Base-by-base conservation (phyloP, 352 stramenopile genomes). In the Phytophthora ohioensis region DNA sequence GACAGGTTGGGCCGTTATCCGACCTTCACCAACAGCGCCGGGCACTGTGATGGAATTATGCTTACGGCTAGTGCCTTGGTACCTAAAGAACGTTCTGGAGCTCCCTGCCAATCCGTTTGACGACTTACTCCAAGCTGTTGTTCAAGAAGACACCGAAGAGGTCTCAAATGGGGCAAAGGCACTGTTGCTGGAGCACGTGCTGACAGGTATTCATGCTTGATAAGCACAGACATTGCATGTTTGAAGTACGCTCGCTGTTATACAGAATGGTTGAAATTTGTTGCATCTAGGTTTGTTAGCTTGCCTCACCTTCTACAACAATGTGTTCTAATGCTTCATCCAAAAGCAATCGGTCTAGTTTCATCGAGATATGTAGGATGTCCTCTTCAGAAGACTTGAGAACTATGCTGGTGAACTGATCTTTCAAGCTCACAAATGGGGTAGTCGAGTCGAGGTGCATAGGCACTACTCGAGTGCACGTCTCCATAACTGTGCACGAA, bases 321-420 rank as follows among this genome's bases (percentile, higher is more conserved):
- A 46, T 17, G 11, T 46, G 52, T n/a, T 34, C 42, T 17, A 43
- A 17, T 17, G 59, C 59, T 13, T 67, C 59, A 17, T 59, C 59
- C 15, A 67, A 31, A 17, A 67, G 38, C 3, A 67, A 11, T 48
- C 38, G 53, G 11, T 67, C 60, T 9, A 67, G 49, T 47, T 67
- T 52, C 12, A 32, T 47, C 2, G 60, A 41, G 42, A 61, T 57
- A 6, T 60, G 21, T 8, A 47, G 13, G 11, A 43, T 53, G 13
- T 69, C 51, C 15, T 57, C 61, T 47, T 57, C 41, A 3, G 4
- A 17, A 39, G 64, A 41, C 38, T 45, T 65, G 12, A 71, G 30
- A 35, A 71, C 39, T 12, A 66, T 55, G 1, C n/a, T 10, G 11
- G 38, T 61, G 21, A 71, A 71, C 47, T 66, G 38, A 12, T 71